Base-by-base conservation (phyloP, 2,329 filamentous ascomycete species). In the Colletotrichum chrysophilum region DNA sequence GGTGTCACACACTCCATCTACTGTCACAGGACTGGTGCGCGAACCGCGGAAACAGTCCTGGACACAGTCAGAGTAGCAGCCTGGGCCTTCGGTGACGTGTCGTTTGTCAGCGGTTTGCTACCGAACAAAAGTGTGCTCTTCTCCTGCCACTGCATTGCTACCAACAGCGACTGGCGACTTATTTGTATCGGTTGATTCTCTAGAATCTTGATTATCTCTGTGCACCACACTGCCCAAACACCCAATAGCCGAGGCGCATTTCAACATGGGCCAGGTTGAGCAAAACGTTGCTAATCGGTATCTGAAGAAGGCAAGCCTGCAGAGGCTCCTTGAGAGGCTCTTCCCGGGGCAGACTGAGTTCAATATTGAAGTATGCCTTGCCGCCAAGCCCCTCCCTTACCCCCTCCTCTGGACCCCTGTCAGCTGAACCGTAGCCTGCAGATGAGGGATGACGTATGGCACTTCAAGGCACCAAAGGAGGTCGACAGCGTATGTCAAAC, bases 391-490 rank as follows among this genome's bases (percentile, higher is more conserved):
- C 34, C n/a, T 18, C 34, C 61, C 16, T 26, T 38, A 13, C 61
- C 61, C 61, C 34, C 43, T 21, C 52, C 24, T 24, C 30, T 58
- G 4, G 14, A 28, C 4, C 36, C 66, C 38, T 26, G 52, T 34
- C 34, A 12, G 65, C 73, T 77, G 60, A 79, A 74, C 12, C 14
- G 64, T 55, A 34, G 66, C 58, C n/a, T 67, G 70, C 72, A 82
- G 81, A 75, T 81, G 79, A 80, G 76, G 73, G 78, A 82, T 24
- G 80, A 82, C 75, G 80, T 81, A 55, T 82, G 80, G 80, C 77
- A 71, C 34, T 82, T 82, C 60, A 80, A 76, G 30, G 80, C 79
- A 7, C 80, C 81, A 4, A 74, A 58, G 43, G 60, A 58, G 32
- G 61, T 65, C n/a, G 32, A 24, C 13, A 65, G 61, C 24, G 61